Evolutionary conservation across 75 land plant species (phyloP), one percentile per base, ranked within the genome.

Genomic region (Picea sitchensis): DNA sequence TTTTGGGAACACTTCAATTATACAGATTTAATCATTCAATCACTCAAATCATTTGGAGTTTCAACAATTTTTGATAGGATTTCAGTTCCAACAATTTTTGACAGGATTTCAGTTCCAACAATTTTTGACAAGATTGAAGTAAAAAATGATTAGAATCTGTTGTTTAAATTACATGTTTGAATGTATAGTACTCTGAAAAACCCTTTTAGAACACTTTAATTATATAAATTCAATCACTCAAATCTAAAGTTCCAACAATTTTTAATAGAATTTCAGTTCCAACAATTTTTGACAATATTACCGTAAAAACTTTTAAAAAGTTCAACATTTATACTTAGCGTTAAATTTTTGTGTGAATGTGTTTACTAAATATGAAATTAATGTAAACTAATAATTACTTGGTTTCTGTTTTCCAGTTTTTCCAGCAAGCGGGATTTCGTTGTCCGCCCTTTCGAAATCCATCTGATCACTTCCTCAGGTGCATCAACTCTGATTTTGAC

Each of bases 391-490:
- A n/a, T 3, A 20, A 7, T 47, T 71, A 30, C 44, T n/a, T 76
- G 6, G 0, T 84, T 59, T 82, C 54, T 74, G 30, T 77, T 5
- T 14, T 81, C 51, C 57, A 95, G 98, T 95, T 95, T 86, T 95
- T 92, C 80, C 84, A 85, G 26, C 89, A 87, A 80, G 93, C 95
- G 75, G 98, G 98, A 1, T 95, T 92, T 34, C 98, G 95, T 44
- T 95, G 98, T 80, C 98, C 98, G 64, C 73, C 95, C 71, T 76
- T 92, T 34, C 84, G 95, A 63, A 95, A 95, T 73, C 98, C 98
- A 20, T 92, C 98, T 44, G 98, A 95, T 78, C 98, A 95, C 87
- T 95, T 90, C 79, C 89, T 95, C 21, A 56, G 95, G 57, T 89
- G 92, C 77, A 83, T 95, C 59, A 95, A 95, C 71, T 83, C 95